These are phyloP conservation scores for Suhomyces coccinellae DNA, from an alignment of 1,139 yeast species.

Conservation along the genomic window DNA sequence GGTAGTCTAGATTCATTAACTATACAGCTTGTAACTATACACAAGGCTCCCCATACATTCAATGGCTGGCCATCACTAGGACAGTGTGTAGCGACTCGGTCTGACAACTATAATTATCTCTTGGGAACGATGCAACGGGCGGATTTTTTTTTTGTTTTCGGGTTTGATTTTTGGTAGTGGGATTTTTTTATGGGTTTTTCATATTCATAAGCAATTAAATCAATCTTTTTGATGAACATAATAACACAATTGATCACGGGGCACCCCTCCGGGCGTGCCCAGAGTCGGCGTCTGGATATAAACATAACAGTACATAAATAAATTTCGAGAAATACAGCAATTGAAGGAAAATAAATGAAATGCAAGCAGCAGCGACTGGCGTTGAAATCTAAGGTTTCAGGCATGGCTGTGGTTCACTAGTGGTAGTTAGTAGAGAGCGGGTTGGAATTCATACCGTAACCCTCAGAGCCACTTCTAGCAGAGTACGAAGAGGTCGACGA, in stretches of 20 bases:
- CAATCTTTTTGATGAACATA: slow-evolving; percentile 4
- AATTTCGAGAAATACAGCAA: slow-evolving; percentile 4
- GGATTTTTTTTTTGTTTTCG: background rate
- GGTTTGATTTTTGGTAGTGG: background rate
- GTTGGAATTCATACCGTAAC: slow-evolving; percentile 4
- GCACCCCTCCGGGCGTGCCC: background rate
- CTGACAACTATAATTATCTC: background rate
- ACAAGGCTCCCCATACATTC: background rate
- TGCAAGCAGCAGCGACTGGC: slow-evolving; percentile 2
- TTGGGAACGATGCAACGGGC: background rate
- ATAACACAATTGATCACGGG: slow-evolving; percentile 5
- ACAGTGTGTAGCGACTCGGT: background rate
- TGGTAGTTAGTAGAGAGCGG: slow-evolving; percentile 7
- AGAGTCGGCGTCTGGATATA: background rate
- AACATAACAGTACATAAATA: slow-evolving; percentile 11
- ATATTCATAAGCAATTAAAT: slow-evolving; percentile 5
- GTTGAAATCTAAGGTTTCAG: background rate
- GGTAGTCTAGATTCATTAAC: slow-evolving; percentile 4
- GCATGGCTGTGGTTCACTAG: background rate
- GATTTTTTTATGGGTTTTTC: slow-evolving; percentile 1
- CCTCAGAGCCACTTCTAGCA: slow-evolving; percentile 1
- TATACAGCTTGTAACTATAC: slow-evolving; percentile 4
- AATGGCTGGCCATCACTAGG: background rate
- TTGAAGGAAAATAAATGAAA: slow-evolving; percentile 2
- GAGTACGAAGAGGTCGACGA: slow-evolving; percentile 7